Evolutionary conservation across 805 yeast genomes (phyloP), one percentile per base, ranked within the genome.

Genomic region (Barnettozyma salicaria): DNA sequence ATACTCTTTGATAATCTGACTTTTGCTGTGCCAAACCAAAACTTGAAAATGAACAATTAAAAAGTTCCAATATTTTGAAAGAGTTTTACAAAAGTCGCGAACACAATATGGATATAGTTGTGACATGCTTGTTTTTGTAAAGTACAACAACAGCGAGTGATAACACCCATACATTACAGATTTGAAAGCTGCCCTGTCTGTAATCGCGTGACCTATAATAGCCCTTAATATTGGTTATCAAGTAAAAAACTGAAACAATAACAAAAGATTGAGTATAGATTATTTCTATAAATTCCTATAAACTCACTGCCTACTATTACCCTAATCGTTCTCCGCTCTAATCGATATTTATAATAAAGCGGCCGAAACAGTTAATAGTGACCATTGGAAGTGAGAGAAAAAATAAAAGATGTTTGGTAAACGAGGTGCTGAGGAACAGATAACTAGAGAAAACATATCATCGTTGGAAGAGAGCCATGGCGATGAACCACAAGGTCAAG

Each of bases 391-490:
- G n/a, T n/a, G n/a, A n/a, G n/a, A n/a, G n/a, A n/a, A n/a, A n/a
- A n/a, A n/a, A n/a, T 16, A 10, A 20, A 23, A 9, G 22, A 77
- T 76, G 84, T 69, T 80, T 19, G 63, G 62, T 3, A 86, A 86
- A 58, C 71, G 96, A 60, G 62, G 69, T 38, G 87, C 88, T 16
- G 72, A 67, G 35, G 59, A 65, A 16, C 95, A 86, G 58, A 63
- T 85, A 33, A 71, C 77, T 13, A 70, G 72, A 45, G 86, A 78
- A 39, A 63, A 59, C 20, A 52, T 53, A 4, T 54, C 49, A 20
- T 55, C 50, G 10, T 47, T 48, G 24, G 60, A 55, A 4, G 56
- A 55, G 6, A 64, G 60, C 25, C 63, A 66, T 26, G 73, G 65
- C 5, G 37, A 33, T 7, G 65, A 41, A n/a, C 48, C 59, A 31